Conservation (phyloP, 495 filamentous ascomycete genomes). For the Parmelia sp. region DNA sequence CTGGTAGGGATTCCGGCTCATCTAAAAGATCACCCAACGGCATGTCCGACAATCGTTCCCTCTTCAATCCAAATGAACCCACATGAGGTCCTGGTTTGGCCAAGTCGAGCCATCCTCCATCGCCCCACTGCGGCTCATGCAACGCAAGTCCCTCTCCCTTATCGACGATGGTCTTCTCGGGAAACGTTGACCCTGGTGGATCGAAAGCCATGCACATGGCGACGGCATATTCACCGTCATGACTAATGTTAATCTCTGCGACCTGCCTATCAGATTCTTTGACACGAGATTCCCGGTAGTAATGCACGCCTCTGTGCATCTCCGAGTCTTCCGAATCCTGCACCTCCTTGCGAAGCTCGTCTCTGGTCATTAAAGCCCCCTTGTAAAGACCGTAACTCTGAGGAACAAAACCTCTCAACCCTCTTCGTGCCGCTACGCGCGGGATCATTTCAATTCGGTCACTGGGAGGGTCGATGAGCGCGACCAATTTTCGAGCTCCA, state of each 20-base stretch:
- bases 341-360: neutral
- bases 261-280: constrained; percentile 21
- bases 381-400: constrained; percentile 2
- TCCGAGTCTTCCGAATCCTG: neutral
- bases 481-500: constrained; percentile 8
- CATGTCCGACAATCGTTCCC: neutral
- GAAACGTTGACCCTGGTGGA: constrained; percentile 3
- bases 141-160: constrained; percentile 21
- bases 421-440: constrained; percentile 14
- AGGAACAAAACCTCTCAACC: constrained; percentile 14
- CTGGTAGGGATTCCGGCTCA: neutral
- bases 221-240: constrained; percentile 56
- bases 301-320: neutral
- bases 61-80: neutral
- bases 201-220: constrained; percentile 33
- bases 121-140: constrained; percentile 27
- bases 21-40: neutral
- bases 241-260: constrained; percentile 40
- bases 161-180: constrained; percentile 14
- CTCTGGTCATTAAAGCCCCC: neutral
- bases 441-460: constrained; percentile 15
- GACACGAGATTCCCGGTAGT: constrained; percentile 16
- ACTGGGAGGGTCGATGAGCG: constrained; percentile 23
- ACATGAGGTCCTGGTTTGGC: neutral
- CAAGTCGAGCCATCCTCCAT: constrained; percentile 22